These are phyloP conservation scores for Cordyceps fumosorosea DNA, from an alignment of 2,329 filamentous ascomycete species.

Conservation along the genomic window DNA sequence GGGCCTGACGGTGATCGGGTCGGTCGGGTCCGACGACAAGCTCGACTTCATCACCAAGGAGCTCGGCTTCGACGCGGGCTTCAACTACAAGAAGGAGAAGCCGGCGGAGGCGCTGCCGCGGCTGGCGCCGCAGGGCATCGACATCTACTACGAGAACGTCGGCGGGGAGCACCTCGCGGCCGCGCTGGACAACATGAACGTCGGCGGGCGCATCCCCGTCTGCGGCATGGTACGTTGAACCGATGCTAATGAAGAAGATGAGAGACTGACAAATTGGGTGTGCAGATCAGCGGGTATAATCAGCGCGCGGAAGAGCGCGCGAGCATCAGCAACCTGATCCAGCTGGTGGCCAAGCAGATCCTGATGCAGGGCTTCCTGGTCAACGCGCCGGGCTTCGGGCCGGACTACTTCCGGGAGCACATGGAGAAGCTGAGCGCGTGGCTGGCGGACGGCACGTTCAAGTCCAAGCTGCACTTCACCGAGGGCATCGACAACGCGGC, in stretches of 20 bases:
- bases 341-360: constrained; percentile 62
- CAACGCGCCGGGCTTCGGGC: constrained; percentile 55
- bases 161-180: constrained; percentile 47
- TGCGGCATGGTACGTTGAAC: constrained; percentile 51
- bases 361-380: constrained; percentile 74
- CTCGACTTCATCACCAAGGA: constrained; percentile 55
- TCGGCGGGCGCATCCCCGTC: constrained; percentile 57
- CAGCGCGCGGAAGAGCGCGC: constrained; percentile 44
- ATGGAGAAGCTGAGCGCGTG: constrained; percentile 70
- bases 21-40: constrained; percentile 74
- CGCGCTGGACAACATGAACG: constrained; percentile 43
- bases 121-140: constrained; percentile 69
- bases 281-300: constrained; percentile 69
- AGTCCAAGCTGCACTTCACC: constrained; percentile 61
- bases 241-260: background rate
- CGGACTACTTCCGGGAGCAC: constrained; percentile 62
- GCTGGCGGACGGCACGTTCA: constrained; percentile 69
- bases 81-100: constrained; percentile 85
- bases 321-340: constrained; percentile 59
- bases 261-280: background rate
- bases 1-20: constrained; percentile 72
- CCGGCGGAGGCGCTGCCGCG: constrained; percentile 60
- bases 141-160: constrained; percentile 56
- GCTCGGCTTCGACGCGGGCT: constrained; percentile 53
- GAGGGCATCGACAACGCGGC: constrained; percentile 73